phyloP scores from a whole-genome alignment of 805 yeast species.

The Zygosaccharomyces rouxii region DNA sequence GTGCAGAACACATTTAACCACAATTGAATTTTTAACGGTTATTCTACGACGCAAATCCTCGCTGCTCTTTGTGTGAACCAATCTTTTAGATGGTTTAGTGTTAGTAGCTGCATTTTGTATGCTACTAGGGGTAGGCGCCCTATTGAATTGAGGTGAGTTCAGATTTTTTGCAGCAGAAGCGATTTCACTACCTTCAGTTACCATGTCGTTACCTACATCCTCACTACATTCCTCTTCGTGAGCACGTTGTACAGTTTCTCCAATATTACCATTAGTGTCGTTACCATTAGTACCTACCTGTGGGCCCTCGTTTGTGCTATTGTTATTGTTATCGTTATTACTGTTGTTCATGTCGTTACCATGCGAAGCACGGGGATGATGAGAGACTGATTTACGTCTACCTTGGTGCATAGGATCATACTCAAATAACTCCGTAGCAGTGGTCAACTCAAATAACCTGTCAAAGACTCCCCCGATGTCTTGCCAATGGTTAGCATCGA shows the following conservation, averaged over 20 bases:
- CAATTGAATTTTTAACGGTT: slow-evolving; percentile 66
- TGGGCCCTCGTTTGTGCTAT: slow-evolving; percentile 12
- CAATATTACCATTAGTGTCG: slow-evolving; percentile 34
- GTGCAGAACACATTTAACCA: slow-evolving; percentile 88
- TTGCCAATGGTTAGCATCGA: slow-evolving; percentile 68
- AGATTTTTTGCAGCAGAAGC: neutral
- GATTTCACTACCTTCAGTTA: slow-evolving; percentile 15
- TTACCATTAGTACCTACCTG: slow-evolving; percentile 1
- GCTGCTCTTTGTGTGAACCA: slow-evolving; percentile 27
- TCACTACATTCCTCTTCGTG: slow-evolving; percentile 34
- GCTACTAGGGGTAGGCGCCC: neutral
- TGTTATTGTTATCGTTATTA: slow-evolving; percentile 4
- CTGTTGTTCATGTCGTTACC: neutral
- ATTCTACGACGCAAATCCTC: slow-evolving; percentile 43
- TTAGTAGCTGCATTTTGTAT: neutral
- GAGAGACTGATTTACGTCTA: slow-evolving; percentile 21
- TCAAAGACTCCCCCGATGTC: slow-evolving; percentile 61
- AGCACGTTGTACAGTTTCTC: slow-evolving; percentile 32
- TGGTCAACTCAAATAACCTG: slow-evolving; percentile 70
- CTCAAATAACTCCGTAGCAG: slow-evolving; percentile 78
- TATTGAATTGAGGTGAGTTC: neutral
- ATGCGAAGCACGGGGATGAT: slow-evolving; percentile 1
- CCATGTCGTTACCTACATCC: slow-evolving; percentile 37
- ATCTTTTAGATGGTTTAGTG: slow-evolving; percentile 16
- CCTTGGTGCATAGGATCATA: slow-evolving; percentile 40